These are phyloP conservation scores for Candida pseudoglaebosa DNA, from an alignment of 805 yeast species.

Conservation along the genomic window DNA sequence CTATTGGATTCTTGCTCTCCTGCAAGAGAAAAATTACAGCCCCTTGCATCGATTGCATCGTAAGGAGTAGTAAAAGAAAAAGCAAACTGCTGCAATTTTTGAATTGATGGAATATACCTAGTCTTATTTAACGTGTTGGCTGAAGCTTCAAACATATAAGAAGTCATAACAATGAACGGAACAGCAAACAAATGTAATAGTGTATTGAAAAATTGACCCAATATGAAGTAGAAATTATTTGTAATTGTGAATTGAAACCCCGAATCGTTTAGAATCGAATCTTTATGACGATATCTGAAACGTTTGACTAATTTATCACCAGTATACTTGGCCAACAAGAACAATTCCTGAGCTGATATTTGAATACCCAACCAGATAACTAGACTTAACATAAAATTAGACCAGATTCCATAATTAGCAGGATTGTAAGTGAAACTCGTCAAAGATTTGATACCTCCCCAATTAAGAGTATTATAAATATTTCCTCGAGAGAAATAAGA, in stretches of 20 bases:
- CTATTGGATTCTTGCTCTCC: conserved; percentile 2
- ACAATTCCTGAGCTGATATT: conserved; percentile 18
- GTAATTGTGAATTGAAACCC: conserved; percentile 10
- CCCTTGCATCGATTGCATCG: conserved; percentile 14
- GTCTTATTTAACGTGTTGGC: conserved; percentile 11
- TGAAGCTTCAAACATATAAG: conserved; percentile 27
- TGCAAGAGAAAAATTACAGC: conserved; percentile 8
- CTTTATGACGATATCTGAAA: conserved; percentile 4
- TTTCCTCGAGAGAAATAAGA: conserved; percentile 15
- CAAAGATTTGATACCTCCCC: conserved; percentile 39
- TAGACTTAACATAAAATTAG: conserved; percentile 37
- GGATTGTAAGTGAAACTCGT: conserved; percentile 25
- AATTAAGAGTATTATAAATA: conserved; percentile 39
- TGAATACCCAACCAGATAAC: conserved; percentile 22
- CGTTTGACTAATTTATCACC: conserved; percentile 7
- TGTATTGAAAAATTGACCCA: conserved; percentile 31
- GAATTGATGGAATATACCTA: conserved; percentile 9
- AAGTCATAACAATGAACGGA: conserved; percentile 42
- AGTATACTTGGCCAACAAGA: conserved; percentile 16
- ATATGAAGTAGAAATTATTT: conserved; percentile 19
- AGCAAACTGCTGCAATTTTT: conserved; percentile 17
- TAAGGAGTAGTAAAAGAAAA: conserved; percentile 24
- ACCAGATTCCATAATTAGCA: conserved; percentile 34
- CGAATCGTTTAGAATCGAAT: neutral
- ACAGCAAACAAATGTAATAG: conserved; percentile 34